These are phyloP conservation scores for Phytophthora fragariaefolia DNA, from an alignment of 352 stramenopile species.

Conservation along the genomic window DNA sequence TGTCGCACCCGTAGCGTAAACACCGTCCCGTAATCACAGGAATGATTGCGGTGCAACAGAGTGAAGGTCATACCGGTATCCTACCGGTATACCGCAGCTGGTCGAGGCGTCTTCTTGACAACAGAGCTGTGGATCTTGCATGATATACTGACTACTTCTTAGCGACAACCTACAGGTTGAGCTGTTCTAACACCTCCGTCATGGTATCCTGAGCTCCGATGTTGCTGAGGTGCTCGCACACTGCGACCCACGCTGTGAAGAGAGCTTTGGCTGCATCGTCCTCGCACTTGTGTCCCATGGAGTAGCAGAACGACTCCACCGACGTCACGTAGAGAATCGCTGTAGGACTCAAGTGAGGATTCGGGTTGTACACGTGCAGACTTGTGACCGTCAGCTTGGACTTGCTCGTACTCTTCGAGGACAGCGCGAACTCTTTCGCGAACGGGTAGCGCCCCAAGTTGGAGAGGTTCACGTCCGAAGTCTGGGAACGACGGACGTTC, in stretches of 20 bases:
- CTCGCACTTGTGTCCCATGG: slow-evolving; percentile 43
- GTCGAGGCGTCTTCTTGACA: too few species aligned
- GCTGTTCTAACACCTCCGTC: slow-evolving; percentile 24
- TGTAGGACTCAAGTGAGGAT: slow-evolving; percentile 28
- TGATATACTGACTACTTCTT: neutral
- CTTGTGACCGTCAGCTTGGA: slow-evolving; percentile 25
- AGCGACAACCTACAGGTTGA: neutral
- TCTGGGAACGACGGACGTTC: slow-evolving; percentile 24
- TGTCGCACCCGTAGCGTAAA: too few species aligned
- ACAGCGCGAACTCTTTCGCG: slow-evolving; percentile 16
- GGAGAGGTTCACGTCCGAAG: slow-evolving; percentile 33
- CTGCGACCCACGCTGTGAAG: slow-evolving; percentile 20
- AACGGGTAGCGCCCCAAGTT: slow-evolving; percentile 37
- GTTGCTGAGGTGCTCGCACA: slow-evolving; percentile 24
- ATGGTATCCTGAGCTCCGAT: slow-evolving; percentile 24
- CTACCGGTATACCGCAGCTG: too few species aligned
- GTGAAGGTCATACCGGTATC: too few species aligned
- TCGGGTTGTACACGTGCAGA: slow-evolving; percentile 38
- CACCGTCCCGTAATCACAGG: too few species aligned
- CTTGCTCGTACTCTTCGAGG: neutral
- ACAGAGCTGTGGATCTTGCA: neutral
- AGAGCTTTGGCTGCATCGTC: slow-evolving; percentile 22
- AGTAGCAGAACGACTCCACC: slow-evolving; percentile 34
- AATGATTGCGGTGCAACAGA: too few species aligned
- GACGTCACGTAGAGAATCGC: slow-evolving; percentile 37